phyloP scores from a whole-genome alignment of 306 rosid species.

The Vigna nakashimae region DNA sequence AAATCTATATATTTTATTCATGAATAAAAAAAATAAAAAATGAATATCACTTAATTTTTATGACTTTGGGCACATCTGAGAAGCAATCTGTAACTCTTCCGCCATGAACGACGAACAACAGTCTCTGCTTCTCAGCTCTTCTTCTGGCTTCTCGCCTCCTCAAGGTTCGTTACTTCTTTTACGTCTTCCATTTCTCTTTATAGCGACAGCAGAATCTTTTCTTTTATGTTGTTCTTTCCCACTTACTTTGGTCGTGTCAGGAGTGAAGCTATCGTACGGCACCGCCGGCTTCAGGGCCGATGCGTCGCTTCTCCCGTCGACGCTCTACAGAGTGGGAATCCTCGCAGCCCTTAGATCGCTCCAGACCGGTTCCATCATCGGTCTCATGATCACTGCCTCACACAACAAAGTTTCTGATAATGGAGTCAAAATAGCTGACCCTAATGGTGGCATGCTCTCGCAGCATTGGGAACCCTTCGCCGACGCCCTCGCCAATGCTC shows the following conservation, averaged over 20 bases:
- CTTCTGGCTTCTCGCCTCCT: slow-evolving; percentile 66
- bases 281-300: slow-evolving; percentile 90
- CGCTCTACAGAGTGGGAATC: slow-evolving; percentile 75
- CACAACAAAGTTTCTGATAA: slow-evolving; percentile 87
- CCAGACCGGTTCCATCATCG: slow-evolving; percentile 65
- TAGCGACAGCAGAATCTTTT: not conserved
- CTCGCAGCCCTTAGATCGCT: slow-evolving; percentile 82
- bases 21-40: no score
- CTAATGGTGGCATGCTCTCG: slow-evolving; percentile 84
- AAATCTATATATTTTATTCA: no score
- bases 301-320: slow-evolving; percentile 70
- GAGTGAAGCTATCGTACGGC: slow-evolving; percentile 76
- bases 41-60: no score
- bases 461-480: slow-evolving; percentile 97
- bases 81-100: not conserved
- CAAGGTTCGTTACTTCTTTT: slow-evolving; percentile 47
- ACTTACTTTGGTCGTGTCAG: slow-evolving; percentile 45
- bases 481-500: slow-evolving; percentile 73
- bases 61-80: not conserved
- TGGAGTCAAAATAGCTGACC: slow-evolving; percentile 90
- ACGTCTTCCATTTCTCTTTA: not conserved
- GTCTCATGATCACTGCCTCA: slow-evolving; percentile 91
- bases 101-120: slow-evolving; percentile 72
- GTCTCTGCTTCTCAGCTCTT: slow-evolving; percentile 61
- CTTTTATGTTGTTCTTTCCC: not conserved